Evolutionary conservation across 1,284 basidiomycete genomes (phyloP).

Genomic region (Chalciporus piperatoides): DNA sequence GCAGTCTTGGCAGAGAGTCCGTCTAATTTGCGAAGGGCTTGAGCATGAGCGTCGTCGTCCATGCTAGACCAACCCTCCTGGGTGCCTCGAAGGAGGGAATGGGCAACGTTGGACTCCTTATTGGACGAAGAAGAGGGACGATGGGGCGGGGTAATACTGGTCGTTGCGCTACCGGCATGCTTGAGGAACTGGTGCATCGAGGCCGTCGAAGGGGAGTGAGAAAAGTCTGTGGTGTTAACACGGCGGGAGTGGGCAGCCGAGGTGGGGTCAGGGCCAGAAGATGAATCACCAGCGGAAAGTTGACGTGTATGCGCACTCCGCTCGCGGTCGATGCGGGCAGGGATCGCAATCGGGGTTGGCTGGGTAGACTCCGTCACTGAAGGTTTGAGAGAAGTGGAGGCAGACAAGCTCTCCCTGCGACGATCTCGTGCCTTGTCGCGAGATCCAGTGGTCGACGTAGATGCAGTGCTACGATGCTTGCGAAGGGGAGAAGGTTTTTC

Average conservation of each 20-base stretch:
- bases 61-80: slow-evolving; percentile 83
- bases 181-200: slow-evolving; percentile 82
- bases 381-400: slow-evolving; percentile 38
- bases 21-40: slow-evolving; percentile 91
- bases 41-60: slow-evolving; percentile 85
- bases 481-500: slow-evolving; percentile 54
- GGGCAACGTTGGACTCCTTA: slow-evolving; percentile 62
- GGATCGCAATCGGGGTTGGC: slow-evolving; percentile 25
- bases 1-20: slow-evolving; percentile 78
- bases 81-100: slow-evolving; percentile 74
- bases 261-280: slow-evolving; percentile 53
- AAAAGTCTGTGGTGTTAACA: slow-evolving; percentile 72
- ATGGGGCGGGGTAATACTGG: slow-evolving; percentile 44
- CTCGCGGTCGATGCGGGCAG: slow-evolving; percentile 36
- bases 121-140: slow-evolving; percentile 40
- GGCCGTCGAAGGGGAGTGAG: slow-evolving; percentile 81
- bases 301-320: slow-evolving; percentile 53
- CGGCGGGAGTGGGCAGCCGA: slow-evolving; percentile 45
- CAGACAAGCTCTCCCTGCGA: slow-evolving; percentile 58
- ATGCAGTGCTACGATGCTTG: slow-evolving; percentile 70
- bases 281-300: slow-evolving; percentile 62
- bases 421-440: slow-evolving; percentile 56
- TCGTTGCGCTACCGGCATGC: slow-evolving; percentile 46
- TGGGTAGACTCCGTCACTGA: slow-evolving; percentile 18
- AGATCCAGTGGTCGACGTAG: slow-evolving; percentile 39